Base-by-base conservation (phyloP, 2,329 filamentous ascomycete species). In the Trichoderma lentiforme region DNA sequence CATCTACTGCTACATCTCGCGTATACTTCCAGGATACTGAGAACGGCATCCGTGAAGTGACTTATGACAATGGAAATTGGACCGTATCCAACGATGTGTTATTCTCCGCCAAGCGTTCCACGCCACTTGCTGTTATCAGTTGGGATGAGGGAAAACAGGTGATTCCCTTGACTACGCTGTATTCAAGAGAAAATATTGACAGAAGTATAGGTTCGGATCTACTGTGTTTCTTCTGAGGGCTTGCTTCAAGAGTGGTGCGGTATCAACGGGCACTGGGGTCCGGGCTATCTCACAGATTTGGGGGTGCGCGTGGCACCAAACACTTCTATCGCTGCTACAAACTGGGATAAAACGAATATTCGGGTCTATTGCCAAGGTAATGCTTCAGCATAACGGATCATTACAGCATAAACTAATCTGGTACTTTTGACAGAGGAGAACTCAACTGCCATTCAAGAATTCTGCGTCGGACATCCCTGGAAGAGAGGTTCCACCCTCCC, bases 11-110 rank as follows among this genome's bases (percentile, higher is more conserved):
- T n/a, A 56, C 58, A 12, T 62, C 47, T 24, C 26, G 58, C 15
- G n/a, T 70, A 30, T 70, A 63, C 24, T 70, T 63, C 21, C 68
- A 70, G 32, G 68, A 70, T 39, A 63, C 58, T 12, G 4, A 70
- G 9, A 53, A 62, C 30, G 68, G 60, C 15, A 63, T 70, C 21
- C 68, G 24, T 26, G 68, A 70, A 56, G 58, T 32, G 3, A 36
- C 30, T 26, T 53, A 57, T 3, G 32, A 57, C n/a, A 53, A 53
- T 12, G 68, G 58, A 63, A 30, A 51, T 6, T 70, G 58, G 68
- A 56, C 24, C 7, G 14, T n/a, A 24, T 39, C 47, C 30, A 36
- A 21, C 15, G 18, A n/a, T 56, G 39, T 26, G 12, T 9, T 70
- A 28, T 70, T 70, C 53, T 14, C 18, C n/a, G 68, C 58, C 6